Evolutionary conservation across 2,329 filamentous ascomycete genomes (phyloP).

Genomic region (Thermothelomyces thermophilus): DNA sequence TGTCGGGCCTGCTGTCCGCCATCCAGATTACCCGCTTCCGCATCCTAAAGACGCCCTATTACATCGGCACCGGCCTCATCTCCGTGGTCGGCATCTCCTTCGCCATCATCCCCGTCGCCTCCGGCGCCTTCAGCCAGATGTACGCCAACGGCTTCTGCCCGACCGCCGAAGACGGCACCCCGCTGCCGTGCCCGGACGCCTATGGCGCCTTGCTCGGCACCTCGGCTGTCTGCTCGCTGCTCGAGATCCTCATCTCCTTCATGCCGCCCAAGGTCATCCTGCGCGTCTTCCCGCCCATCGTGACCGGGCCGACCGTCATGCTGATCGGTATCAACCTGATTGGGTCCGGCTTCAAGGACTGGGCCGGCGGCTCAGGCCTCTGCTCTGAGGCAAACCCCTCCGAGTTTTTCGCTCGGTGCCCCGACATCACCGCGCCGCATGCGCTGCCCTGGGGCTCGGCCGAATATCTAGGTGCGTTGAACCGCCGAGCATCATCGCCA

Average conservation of each 20-base stretch:
- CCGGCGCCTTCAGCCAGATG: conserved; percentile 68
- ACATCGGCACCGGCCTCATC: conserved; percentile 70
- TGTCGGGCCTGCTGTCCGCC: conserved; percentile 66
- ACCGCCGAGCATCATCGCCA: no score
- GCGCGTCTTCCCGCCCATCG: conserved; percentile 68
- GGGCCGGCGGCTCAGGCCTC: conserved; percentile 66
- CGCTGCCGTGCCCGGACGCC: conserved; percentile 65
- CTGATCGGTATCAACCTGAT: conserved; percentile 71
- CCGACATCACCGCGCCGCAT: conserved; percentile 60
- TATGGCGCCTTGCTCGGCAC: conserved; percentile 74
- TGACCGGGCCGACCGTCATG: conserved; percentile 41
- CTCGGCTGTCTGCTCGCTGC: conserved; percentile 53
- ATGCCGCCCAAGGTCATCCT: conserved; percentile 62
- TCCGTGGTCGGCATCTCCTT: conserved; percentile 77
- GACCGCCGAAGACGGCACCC: conserved; percentile 53
- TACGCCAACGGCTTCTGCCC: conserved; percentile 66
- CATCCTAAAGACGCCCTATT: conserved; percentile 62
- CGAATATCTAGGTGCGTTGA: conserved; percentile 58
- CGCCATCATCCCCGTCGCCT: conserved; percentile 66
- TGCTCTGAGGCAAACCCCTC: conserved; percentile 45
- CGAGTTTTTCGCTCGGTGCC: conserved; percentile 58
- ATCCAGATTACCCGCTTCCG: conserved; percentile 75
- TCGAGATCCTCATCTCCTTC: conserved; percentile 71
- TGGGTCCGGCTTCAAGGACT: conserved; percentile 64
- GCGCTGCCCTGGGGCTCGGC: conserved; percentile 71